These are phyloP conservation scores for Scenedesmus sp. DNA, from an alignment of 163 green algal genomes.

Conservation along the genomic window DNA sequence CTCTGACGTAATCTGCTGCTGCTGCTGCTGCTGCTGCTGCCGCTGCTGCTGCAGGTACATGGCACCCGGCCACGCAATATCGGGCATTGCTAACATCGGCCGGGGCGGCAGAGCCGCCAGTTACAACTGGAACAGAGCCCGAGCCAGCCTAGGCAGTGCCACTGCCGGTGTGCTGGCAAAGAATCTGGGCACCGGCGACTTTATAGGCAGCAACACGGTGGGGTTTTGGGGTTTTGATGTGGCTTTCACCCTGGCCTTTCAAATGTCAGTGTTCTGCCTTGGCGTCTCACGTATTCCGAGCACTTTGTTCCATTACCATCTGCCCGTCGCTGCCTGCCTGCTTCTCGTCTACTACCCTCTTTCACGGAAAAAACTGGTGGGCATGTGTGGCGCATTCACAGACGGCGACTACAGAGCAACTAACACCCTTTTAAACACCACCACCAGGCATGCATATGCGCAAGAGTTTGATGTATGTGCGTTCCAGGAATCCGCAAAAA, in stretches of 20 bases:
- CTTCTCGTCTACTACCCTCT: too few relatives aligned
- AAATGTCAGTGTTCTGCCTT: too few relatives aligned
- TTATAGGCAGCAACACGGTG: neutral
- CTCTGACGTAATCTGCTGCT: neutral
- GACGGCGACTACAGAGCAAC: neutral
- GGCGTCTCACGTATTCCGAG: too few relatives aligned
- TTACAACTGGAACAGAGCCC: neutral
- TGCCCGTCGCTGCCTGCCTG: too few relatives aligned
- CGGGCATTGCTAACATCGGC: conserved; percentile 14
- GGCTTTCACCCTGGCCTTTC: neutral
- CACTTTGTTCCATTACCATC: too few relatives aligned
- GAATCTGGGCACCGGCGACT: neutral
- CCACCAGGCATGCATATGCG: too few relatives aligned
- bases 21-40: neutral
- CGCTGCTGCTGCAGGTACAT: conserved; percentile 17
- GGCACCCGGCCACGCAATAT: conserved; percentile 20
- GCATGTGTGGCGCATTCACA: neutral
- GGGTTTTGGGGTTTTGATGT: neutral
- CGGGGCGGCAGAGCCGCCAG: neutral
- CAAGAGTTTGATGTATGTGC: too few relatives aligned
- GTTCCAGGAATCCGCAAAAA: too few relatives aligned
- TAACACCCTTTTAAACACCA: too few relatives aligned
- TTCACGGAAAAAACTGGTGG: neutral
- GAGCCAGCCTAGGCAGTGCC: neutral
- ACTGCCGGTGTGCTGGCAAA: neutral